Base-by-base conservation (phyloP, 805 yeast genomes). In the Dipodascopsis tothii region DNA sequence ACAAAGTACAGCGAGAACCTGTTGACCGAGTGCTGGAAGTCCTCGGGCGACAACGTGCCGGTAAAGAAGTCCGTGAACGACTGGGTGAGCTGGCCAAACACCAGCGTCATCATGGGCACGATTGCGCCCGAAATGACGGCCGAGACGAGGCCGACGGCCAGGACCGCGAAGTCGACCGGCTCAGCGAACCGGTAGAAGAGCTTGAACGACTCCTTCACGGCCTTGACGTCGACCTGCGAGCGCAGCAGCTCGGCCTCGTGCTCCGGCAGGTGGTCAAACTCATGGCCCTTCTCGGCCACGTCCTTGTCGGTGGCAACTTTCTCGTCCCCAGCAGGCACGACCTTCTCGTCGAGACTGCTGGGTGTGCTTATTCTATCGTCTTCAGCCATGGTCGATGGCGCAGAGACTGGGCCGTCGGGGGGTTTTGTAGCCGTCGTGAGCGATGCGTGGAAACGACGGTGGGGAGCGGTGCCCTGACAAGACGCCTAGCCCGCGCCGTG, bases 1-100 rank as follows among this genome's bases (percentile, higher is more conserved):
- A 67, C 61, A 35, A 67, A 68, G 45, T 65, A 67, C 1, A 63
- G 58, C 9, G 69, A 56, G 46, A 57, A 57, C 41, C 60, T 62
- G 45, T 63, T 54, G 33, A 65, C 60, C 17, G 37, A 36, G 46
- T 51, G 54, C 44, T 63, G 64, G 53, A 68, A 67, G 37, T 44
- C 14, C 33, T 48, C 16, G 41, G 46, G 21, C 68, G 33, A 84
- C 87, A 71, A 45, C 83, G 90, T 59, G 84, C 84, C 67, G 84
- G 84, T 37, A 84, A 65, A 14, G 41, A 55, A 61, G 39, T 54
- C 45, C 33, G 62, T 56, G 54, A 68, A 65, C 20, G 61, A 57
- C 39, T 63, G 60, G 21, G 72, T 60, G 41, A 67, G 51, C 25
- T 54, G 48, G n/a, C 72, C 72, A 25, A 66, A 64, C 11, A 67